Base-by-base conservation (phyloP, 257 asterid species). In the Salvia hispanica region DNA sequence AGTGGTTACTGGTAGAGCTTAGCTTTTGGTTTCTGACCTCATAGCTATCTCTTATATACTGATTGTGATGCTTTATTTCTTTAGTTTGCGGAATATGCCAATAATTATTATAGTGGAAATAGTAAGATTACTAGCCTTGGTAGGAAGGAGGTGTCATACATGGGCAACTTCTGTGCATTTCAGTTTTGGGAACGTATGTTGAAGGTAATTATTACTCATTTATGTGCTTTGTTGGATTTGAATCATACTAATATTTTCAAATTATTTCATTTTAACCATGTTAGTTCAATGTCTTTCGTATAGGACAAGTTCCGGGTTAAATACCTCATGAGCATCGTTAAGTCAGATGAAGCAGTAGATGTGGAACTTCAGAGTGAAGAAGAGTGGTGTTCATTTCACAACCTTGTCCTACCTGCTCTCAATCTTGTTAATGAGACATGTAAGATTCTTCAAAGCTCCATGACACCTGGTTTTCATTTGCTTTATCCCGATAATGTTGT, bases 171-270 rank as follows among this genome's bases (percentile, higher is more conserved):
- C 43, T 86, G 86, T 15, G 95, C 99, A 7, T 86, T 71, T 83
- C 95, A 82, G 83, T 90, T 93, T 77, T 90, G 97, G 99, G 92
- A 93, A 79, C 83, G 76, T 44, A 87, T 78, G 74, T 87, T 86
- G 84, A 84, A 82, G 95, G 99, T 88, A 81, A 76, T 39, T 46
- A 74, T 33, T 33, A 39, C 51, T 44, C 57, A 25, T 55, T 54
- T 72, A 58, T 56, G 51, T 64, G 28, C 50, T 73, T 50, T 51
- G 31, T 71, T 58, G 47, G 45, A 53, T 25, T 25, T 25, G 61
- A 52, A 66, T 67, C 45, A 25, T 73, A 45, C n/a, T 67, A 45
- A 25, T 73, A 45, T 16, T 11, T 54, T 58, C 12, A 63, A 63
- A 37, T 61, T 68, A 62, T 46, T 48, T 42, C 11, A 50, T 45